A percentile compares a stretch with the other conserved stretches of the same genome.
Evolutionary conservation across 345 rosid genomes (phyloP).

Genomic region (Bruguiera gymnorhiza): DNA sequence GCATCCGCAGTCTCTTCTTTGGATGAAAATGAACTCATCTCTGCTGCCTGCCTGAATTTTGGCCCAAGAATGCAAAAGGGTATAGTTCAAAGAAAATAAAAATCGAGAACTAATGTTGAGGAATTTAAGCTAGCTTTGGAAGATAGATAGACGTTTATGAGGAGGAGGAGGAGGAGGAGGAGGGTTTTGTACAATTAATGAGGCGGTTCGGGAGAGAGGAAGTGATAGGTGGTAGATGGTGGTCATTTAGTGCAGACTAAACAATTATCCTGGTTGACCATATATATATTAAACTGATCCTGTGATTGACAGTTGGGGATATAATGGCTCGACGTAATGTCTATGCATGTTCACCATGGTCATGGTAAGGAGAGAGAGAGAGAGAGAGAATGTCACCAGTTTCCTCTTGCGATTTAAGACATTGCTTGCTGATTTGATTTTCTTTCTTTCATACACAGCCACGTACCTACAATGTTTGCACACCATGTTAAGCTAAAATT

Average conservation of each 20-base stretch:
- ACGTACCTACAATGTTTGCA: too few relatives aligned
- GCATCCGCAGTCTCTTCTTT: conserved; percentile 25
- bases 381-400: too few relatives aligned
- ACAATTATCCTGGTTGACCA: neutral
- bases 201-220: neutral
- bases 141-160: neutral
- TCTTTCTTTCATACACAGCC: too few relatives aligned
- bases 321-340: neutral
- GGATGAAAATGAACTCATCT: conserved; percentile 10
- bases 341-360: too few relatives aligned
- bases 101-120: neutral
- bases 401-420: too few relatives aligned
- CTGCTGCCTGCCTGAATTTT: neutral
- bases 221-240: neutral
- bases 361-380: too few relatives aligned
- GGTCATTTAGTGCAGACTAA: conserved; percentile 1
- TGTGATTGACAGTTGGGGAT: neutral
- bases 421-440: too few relatives aligned
- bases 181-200: neutral
- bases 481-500: too few relatives aligned
- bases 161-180: neutral
- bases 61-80: conserved; percentile 8
- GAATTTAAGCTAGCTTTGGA: neutral
- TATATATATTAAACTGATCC: neutral
- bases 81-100: neutral